These are phyloP conservation scores for Cyberlindnera xylosilytica DNA, from an alignment of 805 yeast species.

Conservation along the genomic window DNA sequence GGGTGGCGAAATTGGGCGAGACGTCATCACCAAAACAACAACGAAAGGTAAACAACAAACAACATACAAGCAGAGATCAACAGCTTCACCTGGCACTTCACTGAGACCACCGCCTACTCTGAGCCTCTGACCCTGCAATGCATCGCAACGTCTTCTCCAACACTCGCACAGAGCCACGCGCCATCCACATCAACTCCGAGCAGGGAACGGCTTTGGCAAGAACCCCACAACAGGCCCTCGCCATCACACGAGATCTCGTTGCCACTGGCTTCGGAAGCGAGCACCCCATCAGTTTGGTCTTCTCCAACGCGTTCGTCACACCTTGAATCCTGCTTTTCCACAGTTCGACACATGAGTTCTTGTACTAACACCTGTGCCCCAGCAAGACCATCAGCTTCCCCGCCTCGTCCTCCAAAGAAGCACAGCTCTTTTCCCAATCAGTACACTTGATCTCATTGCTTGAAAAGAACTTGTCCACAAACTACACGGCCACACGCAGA, in stretches of 20 bases:
- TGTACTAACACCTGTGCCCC: not conserved
- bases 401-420: conserved; percentile 5
- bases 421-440: conserved; percentile 11
- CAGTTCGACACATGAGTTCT: no score
- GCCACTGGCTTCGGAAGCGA: conserved; percentile 7
- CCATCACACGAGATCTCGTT: conserved; percentile 2
- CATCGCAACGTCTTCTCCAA: not conserved
- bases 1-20: not conserved
- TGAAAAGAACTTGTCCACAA: conserved; percentile 17
- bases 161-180: not conserved
- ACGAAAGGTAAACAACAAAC: no score
- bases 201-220: not conserved
- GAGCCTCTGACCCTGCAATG: no score
- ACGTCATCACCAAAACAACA: no score
- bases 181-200: not conserved
- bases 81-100: no score
- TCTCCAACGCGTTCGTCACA: not conserved
- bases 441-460: conserved; percentile 15
- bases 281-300: not conserved
- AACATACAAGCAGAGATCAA: no score
- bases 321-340: not conserved
- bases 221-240: conserved; percentile 1
- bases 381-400: conserved; percentile 17
- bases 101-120: no score
- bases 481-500: conserved; percentile 37